A percentile compares a stretch with the other conserved stretches of the same genome.
phyloP scores from a whole-genome alignment of 345 rosid genomes.

The Syzygium jambos region DNA sequence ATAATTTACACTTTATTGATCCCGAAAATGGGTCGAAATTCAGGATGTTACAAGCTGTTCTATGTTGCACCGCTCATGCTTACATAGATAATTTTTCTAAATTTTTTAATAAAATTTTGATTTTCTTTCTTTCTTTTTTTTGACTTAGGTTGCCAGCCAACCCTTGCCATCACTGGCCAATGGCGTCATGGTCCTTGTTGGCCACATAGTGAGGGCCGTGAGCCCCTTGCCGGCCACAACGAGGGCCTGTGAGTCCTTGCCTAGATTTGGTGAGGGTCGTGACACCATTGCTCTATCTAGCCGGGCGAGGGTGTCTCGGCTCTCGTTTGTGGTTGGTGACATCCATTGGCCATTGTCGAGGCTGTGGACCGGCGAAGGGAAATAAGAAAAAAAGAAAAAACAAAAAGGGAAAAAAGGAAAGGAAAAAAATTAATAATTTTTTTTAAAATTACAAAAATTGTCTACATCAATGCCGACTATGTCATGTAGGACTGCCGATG shows the following conservation, averaged over 20 bases:
- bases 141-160: rapidly evolving
- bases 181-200: rapidly evolving
- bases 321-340: background rate
- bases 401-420: too few relatives aligned
- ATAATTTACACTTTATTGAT: too few relatives aligned
- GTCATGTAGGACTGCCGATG: too few relatives aligned
- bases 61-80: rapidly evolving
- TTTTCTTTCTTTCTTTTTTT: background rate
- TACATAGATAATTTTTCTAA: background rate
- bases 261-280: background rate
- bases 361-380: too few relatives aligned
- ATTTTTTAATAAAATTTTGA: background rate
- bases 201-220: background rate
- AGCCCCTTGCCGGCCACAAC: rapidly evolving
- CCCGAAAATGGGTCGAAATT: too few relatives aligned
- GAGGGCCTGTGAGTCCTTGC: background rate
- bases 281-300: background rate
- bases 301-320: rapidly evolving
- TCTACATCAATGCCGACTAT: too few relatives aligned
- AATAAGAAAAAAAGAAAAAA: too few relatives aligned
- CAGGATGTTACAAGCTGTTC: too few relatives aligned
- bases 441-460: too few relatives aligned
- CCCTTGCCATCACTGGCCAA: background rate
- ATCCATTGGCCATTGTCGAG: background rate
- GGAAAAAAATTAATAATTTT: too few relatives aligned